Evolutionary conservation across 306 rosid genomes (phyloP).

Genomic region (Prunus mume): DNA sequence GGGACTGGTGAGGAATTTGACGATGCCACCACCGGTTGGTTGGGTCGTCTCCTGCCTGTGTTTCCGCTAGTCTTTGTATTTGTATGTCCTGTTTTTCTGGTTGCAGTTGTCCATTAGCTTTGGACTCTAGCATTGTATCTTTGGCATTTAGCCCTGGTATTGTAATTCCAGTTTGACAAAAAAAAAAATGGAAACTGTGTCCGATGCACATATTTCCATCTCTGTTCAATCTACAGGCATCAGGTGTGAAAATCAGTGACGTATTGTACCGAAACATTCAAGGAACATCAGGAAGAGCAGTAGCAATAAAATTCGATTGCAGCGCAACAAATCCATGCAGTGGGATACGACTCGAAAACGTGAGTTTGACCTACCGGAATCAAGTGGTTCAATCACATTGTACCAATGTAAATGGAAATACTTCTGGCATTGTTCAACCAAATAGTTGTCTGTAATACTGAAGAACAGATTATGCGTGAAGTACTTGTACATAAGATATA

Average conservation of each 20-base stretch:
- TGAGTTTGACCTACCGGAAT: slow-evolving; percentile 11
- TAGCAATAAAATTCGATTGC: slow-evolving; percentile 19
- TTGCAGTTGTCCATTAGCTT: too few relatives aligned
- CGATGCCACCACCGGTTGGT: too few relatives aligned
- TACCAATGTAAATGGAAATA: slow-evolving; percentile 10
- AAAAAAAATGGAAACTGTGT: too few relatives aligned
- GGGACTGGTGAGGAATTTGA: too few relatives aligned
- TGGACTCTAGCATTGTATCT: too few relatives aligned
- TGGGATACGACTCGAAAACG: slow-evolving; percentile 5
- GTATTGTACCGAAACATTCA: background rate
- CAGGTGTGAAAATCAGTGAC: slow-evolving; percentile 12
- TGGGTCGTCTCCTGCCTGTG: too few relatives aligned
- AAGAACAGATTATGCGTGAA: too few relatives aligned
- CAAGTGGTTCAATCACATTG: slow-evolving; percentile 13
- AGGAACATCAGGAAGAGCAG: slow-evolving; percentile 16
- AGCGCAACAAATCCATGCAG: slow-evolving; percentile 18
- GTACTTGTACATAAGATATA: background rate
- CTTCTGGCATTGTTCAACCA: slow-evolving; percentile 14
- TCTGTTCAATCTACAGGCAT: background rate
- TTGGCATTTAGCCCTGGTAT: too few relatives aligned
- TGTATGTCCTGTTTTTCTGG: too few relatives aligned
- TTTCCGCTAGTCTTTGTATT: too few relatives aligned
- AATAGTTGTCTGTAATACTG: slow-evolving; percentile 1
- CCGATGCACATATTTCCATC: background rate
- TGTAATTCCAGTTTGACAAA: too few relatives aligned